A percentile compares a stretch with the other conserved stretches of the same genome.
Evolutionary conservation across 768 basidiomycete genomes (phyloP).

Genomic region (Suillus brevipes): DNA sequence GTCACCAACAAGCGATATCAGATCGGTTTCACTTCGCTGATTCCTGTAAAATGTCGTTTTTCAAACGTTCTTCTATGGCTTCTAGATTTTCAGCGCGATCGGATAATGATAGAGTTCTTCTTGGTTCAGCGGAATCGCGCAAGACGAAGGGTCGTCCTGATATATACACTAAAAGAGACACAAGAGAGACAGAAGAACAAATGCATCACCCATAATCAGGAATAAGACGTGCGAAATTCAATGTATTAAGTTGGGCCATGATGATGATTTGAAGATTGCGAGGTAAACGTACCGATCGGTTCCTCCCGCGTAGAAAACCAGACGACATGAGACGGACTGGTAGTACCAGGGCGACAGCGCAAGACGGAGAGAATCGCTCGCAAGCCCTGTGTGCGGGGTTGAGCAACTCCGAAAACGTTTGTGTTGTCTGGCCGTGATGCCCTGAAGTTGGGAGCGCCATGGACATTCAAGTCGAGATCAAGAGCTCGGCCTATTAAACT

Average conservation of each 20-base stretch:
- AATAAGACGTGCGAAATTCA: not conserved
- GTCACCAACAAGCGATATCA: not conserved
- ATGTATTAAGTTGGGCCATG: not conserved
- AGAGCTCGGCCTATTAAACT: conserved; percentile 69
- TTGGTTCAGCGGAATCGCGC: conserved; percentile 82
- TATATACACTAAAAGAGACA: conserved; percentile 61
- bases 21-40: conserved; percentile 54
- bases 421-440: conserved; percentile 75
- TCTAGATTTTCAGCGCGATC: conserved; percentile 96
- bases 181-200: conserved; percentile 14
- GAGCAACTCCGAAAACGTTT: conserved; percentile 94
- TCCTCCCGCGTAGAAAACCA: conserved; percentile 99
- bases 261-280: not conserved
- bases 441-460: conserved; percentile 95
- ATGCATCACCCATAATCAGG: conserved; percentile 5
- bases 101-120: conserved; percentile 75
- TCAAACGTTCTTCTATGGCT: conserved; percentile 85
- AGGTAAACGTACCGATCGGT: conserved; percentile 68
- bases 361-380: conserved; percentile 87
- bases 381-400: conserved; percentile 90
- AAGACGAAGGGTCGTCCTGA: conserved; percentile 92
- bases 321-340: conserved; percentile 72
- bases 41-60: conserved; percentile 89
- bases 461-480: conserved; percentile 87
- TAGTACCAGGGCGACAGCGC: conserved; percentile 64